Conservation (phyloP, 2,329 filamentous ascomycete species). For the Cercospora citrullina region DNA sequence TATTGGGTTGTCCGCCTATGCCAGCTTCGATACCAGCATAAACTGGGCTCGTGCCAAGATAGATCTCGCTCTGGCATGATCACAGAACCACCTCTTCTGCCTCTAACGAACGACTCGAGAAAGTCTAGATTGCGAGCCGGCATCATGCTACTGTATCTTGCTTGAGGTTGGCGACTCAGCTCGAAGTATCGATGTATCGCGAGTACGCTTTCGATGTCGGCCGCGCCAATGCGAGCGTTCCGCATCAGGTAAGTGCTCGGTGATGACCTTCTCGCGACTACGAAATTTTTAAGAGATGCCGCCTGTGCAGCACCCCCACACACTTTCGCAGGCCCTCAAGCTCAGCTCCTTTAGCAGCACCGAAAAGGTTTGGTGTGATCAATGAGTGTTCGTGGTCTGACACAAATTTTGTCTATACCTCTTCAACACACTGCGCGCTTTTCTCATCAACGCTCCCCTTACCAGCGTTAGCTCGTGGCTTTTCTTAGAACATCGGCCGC, state of each 20-base stretch:
- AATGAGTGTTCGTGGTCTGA: not conserved
- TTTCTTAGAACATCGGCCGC: conserved; percentile 16
- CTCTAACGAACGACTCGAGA: not conserved
- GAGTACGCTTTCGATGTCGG: not conserved
- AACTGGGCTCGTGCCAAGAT: not conserved
- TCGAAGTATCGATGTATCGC: not conserved
- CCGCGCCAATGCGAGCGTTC: not conserved
- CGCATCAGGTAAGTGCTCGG: not conserved
- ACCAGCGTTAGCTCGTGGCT: not conserved
- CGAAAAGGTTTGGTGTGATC: not conserved
- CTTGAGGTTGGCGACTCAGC: not conserved
- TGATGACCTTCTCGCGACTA: not conserved
- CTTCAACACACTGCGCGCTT: not conserved
- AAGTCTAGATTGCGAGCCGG: not conserved
- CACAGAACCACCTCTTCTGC: not conserved
- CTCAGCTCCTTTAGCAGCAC: not conserved
- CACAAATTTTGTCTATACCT: not conserved
- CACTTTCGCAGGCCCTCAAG: not conserved
- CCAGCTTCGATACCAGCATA: not conserved
- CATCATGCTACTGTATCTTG: not conserved
- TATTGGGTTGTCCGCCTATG: not conserved
- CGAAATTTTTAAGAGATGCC: not conserved
- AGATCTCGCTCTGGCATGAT: not conserved
- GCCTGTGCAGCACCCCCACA: not conserved
- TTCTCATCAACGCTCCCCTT: not conserved